A percentile compares a stretch with the other conserved stretches of the same genome.
Conservation (phyloP, 2,329 filamentous ascomycete species). For the Chrysoporthe austroafricana region DNA sequence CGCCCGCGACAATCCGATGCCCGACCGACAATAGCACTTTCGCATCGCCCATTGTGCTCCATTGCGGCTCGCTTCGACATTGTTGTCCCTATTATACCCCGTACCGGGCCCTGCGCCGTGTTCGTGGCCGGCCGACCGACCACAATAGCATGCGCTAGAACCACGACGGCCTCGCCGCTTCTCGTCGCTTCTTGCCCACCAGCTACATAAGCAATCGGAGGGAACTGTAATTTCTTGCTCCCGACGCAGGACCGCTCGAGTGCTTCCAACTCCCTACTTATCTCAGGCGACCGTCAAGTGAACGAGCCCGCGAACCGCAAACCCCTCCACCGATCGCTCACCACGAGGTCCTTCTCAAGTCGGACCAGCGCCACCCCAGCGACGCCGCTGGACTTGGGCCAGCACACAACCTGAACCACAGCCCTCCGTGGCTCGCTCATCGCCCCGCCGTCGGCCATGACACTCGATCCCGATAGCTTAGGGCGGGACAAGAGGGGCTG, state of each 20-base stretch:
- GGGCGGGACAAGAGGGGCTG: slow-evolving; percentile 20
- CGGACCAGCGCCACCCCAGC: slow-evolving; percentile 5
- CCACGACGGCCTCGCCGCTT: neutral
- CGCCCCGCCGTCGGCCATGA: slow-evolving; percentile 12
- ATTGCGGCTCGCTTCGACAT: slow-evolving; percentile 1
- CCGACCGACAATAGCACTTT: slow-evolving; percentile 2
- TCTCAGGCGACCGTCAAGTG: neutral
- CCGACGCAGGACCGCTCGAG: neutral
- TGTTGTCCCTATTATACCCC: slow-evolving; percentile 6
- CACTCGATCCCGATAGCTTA: slow-evolving; percentile 22
- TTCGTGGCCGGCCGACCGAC: neutral
- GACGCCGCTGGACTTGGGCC: slow-evolving; percentile 9
- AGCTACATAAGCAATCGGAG: neutral
- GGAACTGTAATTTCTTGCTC: neutral
- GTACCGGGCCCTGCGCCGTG: neutral
- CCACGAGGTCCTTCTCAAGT: slow-evolving; percentile 1
- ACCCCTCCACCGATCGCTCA: neutral
- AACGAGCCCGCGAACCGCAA: neutral
- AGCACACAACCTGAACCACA: neutral
- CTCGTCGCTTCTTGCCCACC: neutral
- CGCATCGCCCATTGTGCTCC: slow-evolving; percentile 2
- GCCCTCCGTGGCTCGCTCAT: slow-evolving; percentile 5
- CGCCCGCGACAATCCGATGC: neutral
- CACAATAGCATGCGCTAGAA: slow-evolving; percentile 15
- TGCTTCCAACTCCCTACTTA: neutral